Base-by-base conservation (phyloP, 495 filamentous ascomycete species). In the Penicillium dipodomyicola region DNA sequence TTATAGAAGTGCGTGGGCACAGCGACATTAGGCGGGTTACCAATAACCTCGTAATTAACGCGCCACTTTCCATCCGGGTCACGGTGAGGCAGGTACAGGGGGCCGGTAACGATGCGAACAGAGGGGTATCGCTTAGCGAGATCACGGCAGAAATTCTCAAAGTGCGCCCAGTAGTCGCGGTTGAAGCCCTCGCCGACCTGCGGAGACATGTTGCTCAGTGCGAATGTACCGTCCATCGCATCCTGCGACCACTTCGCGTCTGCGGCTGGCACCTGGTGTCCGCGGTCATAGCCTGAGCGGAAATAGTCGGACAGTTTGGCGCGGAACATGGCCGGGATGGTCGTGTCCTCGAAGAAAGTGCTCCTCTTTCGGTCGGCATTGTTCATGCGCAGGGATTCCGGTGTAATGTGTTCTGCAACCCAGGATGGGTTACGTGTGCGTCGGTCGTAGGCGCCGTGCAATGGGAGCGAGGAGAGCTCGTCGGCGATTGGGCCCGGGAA, bases 1-100 rank as follows among this genome's bases (percentile, higher is more conserved):
- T 98, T 98, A 78, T 94, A 98, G 78, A 98, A 98, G 69, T 98
- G 94, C 23, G 94, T 98, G 9, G 94, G 94, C 54, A 98, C 94
- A 8, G 95, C 91, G 19, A 98, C 85, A 66, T 91, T 97, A 3
- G 94, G 95, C 51, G 95, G 94, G 65, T 81, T 85, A 4, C 94
- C 94, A 54, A 98, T 94, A n/a, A 98, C 89, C 77, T 98, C 94
- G 76, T 98, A 97, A 35, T 79, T 85, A 42, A 97, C 92, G 57
- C 92, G 84, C 89, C 91, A 98, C 76, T 96, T 97, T 37, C 89
- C 88, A 72, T 97, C 94, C 7, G 84, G 75, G 50, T 92, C 90
- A 17, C 84, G 78, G 62, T 85, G 83, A 1, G 94, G 94, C 17
- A 98, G 84, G 65, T 98, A 98, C 51, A 98, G 71, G 1, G 94